These are phyloP conservation scores for Croton laevigatus DNA, from an alignment of 441 rosid genomes.

Conservation along the genomic window DNA sequence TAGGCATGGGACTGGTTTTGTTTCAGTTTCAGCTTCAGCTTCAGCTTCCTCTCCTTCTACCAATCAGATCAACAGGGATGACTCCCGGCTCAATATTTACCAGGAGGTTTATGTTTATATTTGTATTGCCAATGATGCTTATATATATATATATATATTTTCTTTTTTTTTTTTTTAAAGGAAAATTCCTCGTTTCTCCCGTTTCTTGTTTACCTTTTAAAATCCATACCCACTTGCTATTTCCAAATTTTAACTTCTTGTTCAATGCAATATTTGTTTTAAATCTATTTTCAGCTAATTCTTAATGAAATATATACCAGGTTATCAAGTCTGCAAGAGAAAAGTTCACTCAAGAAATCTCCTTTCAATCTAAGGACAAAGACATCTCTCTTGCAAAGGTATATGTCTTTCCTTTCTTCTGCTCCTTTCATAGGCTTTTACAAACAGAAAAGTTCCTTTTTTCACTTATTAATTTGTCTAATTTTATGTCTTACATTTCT, in stretches of 20 bases:
- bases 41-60: constrained; percentile 62
- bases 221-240: neutral
- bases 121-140: constrained; percentile 25
- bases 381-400: constrained; percentile 85
- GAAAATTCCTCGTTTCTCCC: neutral
- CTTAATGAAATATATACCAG: constrained; percentile 34
- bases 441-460: no score
- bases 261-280: neutral
- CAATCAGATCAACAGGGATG: constrained; percentile 55
- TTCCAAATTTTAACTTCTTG: neutral
- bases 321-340: constrained; percentile 56
- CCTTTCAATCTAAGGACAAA: constrained; percentile 65
- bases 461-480: neutral
- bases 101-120: constrained; percentile 83
- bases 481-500: neutral
- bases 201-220: neutral
- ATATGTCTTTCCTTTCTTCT: neutral
- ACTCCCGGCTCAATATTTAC: constrained; percentile 51
- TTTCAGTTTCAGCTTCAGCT: constrained; percentile 39
- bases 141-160: no score
- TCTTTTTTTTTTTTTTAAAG: neutral
- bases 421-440: neutral
- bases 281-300: neutral
- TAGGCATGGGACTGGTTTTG: constrained; percentile 34
- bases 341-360: constrained; percentile 67